These are phyloP conservation scores for Juncus inflexus DNA, from an alignment of 176 grass and related monocot genomes.

Conservation along the genomic window DNA sequence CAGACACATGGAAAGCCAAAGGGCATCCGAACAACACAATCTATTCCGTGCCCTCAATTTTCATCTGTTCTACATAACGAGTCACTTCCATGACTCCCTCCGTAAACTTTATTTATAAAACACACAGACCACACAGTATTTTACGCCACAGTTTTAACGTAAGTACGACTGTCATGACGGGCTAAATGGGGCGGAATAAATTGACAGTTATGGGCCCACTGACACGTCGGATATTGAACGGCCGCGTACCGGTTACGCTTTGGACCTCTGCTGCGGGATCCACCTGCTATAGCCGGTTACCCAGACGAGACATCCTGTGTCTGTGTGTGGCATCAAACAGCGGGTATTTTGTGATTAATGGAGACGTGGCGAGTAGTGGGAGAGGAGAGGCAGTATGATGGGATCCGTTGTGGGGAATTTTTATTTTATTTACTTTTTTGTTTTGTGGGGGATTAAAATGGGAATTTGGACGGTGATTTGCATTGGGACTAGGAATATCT, in stretches of 20 bases:
- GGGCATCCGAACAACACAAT: too few relatives aligned
- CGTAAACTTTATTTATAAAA: too few relatives aligned
- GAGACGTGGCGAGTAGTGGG: constrained; percentile 1
- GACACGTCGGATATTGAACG: constrained; percentile 23
- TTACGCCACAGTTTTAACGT: background rate
- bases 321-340: constrained; percentile 5
- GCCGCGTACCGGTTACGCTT: constrained; percentile 37
- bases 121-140: too few relatives aligned
- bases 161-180: constrained; percentile 16
- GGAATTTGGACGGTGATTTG: constrained; percentile 13
- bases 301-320: background rate
- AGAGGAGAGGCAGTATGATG: background rate
- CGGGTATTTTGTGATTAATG: background rate
- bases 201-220: constrained; percentile 13
- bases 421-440: background rate
- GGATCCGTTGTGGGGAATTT: background rate
- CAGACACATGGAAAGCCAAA: too few relatives aligned
- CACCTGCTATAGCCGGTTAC: constrained; percentile 7
- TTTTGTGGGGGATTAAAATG: background rate
- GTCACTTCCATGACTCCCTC: too few relatives aligned
- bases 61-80: too few relatives aligned
- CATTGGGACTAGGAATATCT: constrained; percentile 8
- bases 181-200: constrained; percentile 29
- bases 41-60: too few relatives aligned
- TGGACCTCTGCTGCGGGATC: background rate